Conservation (phyloP, 805 yeast species). For the Candida coleopterorum region DNA sequence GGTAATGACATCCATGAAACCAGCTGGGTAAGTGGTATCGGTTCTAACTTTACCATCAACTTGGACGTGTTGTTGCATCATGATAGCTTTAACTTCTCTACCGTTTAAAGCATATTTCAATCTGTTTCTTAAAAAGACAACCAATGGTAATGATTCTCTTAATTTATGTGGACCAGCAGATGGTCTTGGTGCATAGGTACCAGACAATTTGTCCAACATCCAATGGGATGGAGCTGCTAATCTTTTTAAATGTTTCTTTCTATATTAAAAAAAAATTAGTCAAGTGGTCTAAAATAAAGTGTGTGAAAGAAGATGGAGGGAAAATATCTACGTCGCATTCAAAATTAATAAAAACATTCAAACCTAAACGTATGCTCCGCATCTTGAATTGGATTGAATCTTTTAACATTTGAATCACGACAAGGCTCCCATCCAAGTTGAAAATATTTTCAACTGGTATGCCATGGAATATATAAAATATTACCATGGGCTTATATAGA, state of each 20-base stretch:
- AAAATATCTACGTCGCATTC: slow-evolving; percentile 6
- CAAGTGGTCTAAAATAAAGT: neutral
- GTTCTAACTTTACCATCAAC: slow-evolving; percentile 99
- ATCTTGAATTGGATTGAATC: neutral
- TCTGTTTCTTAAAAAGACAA: slow-evolving; percentile 97
- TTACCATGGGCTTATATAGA: slow-evolving; percentile 9
- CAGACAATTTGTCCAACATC: slow-evolving; percentile 99
- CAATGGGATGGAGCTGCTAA: slow-evolving; percentile 99
- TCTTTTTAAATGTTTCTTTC: slow-evolving; percentile 99
- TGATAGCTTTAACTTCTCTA: slow-evolving; percentile 96
- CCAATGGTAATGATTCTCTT: slow-evolving; percentile 96
- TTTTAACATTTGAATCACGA: slow-evolving; percentile 28
- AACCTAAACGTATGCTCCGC: neutral
- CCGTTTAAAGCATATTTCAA: slow-evolving; percentile 98
- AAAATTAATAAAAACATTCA: neutral
- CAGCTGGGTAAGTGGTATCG: slow-evolving; percentile 98
- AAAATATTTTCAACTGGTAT: slow-evolving; percentile 9
- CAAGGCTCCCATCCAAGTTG: slow-evolving; percentile 47
- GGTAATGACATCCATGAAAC: slow-evolving; percentile 98
- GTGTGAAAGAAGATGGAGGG: no score
- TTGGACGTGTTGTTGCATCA: slow-evolving; percentile 97
- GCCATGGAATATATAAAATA: slow-evolving; percentile 4
- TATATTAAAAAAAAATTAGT: slow-evolving; percentile 34
- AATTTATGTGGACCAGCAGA: slow-evolving; percentile 99
- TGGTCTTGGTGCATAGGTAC: slow-evolving; percentile 99